Base-by-base conservation (phyloP, 2,329 filamentous ascomycete species). In the Apiospora marii region DNA sequence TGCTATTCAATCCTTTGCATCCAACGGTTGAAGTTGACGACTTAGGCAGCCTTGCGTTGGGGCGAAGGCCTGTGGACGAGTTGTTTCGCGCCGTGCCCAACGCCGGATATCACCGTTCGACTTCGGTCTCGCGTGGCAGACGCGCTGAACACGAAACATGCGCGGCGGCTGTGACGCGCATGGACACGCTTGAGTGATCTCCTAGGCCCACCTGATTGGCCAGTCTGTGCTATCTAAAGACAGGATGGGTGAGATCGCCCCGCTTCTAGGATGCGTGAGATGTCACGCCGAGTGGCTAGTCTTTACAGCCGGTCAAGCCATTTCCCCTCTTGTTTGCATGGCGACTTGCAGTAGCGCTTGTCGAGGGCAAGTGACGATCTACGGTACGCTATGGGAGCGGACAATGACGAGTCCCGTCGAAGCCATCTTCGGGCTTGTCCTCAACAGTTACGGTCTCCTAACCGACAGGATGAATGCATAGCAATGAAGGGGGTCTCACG, bases 171-270 rank as follows among this genome's bases (percentile, higher is more conserved):
- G 48, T 22, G 67, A 51, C 72, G 53, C 49, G 68, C 64, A 70
- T 70, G 51, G 48, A 70, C 58, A 72, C 75, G 71, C 73, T 77
- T 77, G 78, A 74, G n/a, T n/a, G n/a, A n/a, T 77, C 76, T 76
- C 74, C 74, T 74, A 74, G 70, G 75, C 75, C 74, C 16, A 22
- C 27, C 58, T 41, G 53, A 61, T 61, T 61, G 53, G 53, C 5
- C 53, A 3, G 53, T 16, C 16, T 5, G 53, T 61, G 30, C 53
- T 30, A 61, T 34, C 72, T 68, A 71, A 58, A 72, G 53, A 75
- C 74, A 76, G n/a, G n/a, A n/a, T n/a, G n/a, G n/a, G n/a, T 78
- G 79, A 80, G 78, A 80, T 79, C 68, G 75, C 72, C 76, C 53
- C 30, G 53, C 53, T 37, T 27, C 30, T 61, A 19, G 53, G 53